phyloP scores from a whole-genome alignment of 2,329 filamentous ascomycete genomes.

The Talaromyces sp. region DNA sequence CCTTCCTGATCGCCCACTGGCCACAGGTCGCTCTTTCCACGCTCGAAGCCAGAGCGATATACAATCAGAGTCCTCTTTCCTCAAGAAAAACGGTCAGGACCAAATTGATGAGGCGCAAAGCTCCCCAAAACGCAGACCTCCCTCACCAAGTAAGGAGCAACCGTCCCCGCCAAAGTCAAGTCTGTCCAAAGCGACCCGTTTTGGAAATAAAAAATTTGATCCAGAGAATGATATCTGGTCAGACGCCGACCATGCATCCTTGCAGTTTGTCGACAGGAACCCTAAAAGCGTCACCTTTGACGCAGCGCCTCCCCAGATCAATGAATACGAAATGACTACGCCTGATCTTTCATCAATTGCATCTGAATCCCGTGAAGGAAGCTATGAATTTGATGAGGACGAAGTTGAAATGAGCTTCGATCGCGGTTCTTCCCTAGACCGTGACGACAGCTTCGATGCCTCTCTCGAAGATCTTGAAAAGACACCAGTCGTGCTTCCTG shows the following conservation, averaged over 20 bases:
- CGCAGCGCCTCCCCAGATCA: conserved; percentile 84
- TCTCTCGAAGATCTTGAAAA: conserved; percentile 94
- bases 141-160: conserved; percentile 62
- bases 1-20: conserved; percentile 74
- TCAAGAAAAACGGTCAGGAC: conserved; percentile 7
- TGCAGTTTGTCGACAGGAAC: conserved; percentile 44
- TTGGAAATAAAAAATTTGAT: conserved; percentile 61
- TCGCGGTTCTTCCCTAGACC: conserved; percentile 54
- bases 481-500: conserved; percentile 93
- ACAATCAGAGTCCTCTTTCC: conserved; percentile 46
- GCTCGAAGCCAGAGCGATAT: conserved; percentile 64
- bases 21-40: conserved; percentile 54
- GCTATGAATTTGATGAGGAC: conserved; percentile 76
- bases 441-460: conserved; percentile 90
- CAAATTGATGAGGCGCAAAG: conserved; percentile 5
- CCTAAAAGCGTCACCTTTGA: conserved; percentile 98
- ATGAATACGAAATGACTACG: conserved; percentile 97
- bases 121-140: conserved; percentile 28
- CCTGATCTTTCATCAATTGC: conserved; percentile 91
- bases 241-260: conserved; percentile 61
- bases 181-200: conserved; percentile 60
- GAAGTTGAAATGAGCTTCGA: conserved; percentile 62
- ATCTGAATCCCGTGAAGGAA: conserved; percentile 85
- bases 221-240: conserved; percentile 64
- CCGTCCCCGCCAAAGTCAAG: conserved; percentile 85